Evolutionary conservation across 805 yeast genomes (phyloP), one percentile per base, ranked within the genome.

Genomic region (Wickerhamomyces hampshirensis): DNA sequence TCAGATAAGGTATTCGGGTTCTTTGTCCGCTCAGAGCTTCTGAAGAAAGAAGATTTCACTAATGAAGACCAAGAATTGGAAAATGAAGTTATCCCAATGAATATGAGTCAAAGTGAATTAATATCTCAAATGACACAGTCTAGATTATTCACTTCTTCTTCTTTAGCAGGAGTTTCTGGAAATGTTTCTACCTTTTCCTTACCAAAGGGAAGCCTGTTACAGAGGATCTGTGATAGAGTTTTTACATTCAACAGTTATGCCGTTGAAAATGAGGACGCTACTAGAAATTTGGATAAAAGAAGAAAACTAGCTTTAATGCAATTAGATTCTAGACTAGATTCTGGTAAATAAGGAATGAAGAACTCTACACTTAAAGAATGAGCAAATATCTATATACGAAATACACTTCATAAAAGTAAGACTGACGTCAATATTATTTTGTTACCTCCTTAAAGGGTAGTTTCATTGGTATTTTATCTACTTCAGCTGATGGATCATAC

Each of bases 261-360:
- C 6, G 4, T n/a, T 1, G 26, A 29, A 18, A 23, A 34, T 16
- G 37, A 34, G 10, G 37, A 29, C 6, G 41, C 37, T 29, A 33
- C 28, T 12, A 36, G 30, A 15, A 31, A 31, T 13, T 19, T 67
- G 61, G 71, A 66, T 35, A 59, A 56, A 37, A 55, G 71, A 48
- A 53, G 71, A 36, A 63, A 66, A 36, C 46, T 62, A 31, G 71
- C 71, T 8, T 44, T 66, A 42, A 59, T 59, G 44, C 68, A 64
- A 44, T 47, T 67, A 31, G 71, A 65, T 19, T 33, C 37, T 5
- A 33, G 12, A 13, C 11, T 36, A 2, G 34, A 33, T 6, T 28
- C 30, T 14, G 7, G 16, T 13, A 21, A 7, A 11, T 21, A 15
- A 18, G 18, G 14, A 16, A 26, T 26, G 7, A 7, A 10, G n/a